Evolutionary conservation across 768 basidiomycete genomes (phyloP), one percentile per base, ranked within the genome.

Genomic region (Russula olivacea): DNA sequence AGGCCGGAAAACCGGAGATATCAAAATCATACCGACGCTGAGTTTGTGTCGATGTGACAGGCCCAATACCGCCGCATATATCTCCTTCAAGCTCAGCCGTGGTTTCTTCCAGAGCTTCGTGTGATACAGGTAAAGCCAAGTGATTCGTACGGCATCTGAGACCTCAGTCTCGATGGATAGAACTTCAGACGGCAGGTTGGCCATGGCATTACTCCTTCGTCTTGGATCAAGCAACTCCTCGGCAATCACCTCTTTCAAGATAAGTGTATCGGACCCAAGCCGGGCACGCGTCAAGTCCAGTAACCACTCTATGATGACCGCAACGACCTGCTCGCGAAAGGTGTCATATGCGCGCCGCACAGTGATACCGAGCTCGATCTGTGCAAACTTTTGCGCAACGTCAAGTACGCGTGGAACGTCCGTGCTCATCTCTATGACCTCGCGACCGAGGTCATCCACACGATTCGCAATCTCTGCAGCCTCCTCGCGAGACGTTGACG

Each of bases 341-440:
- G 89, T 90, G 69, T 96, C 93, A 69, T 87, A 86, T 7, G 91
- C 88, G 47, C 89, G 81, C 4, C 94, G 85, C 58, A 98, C 84
- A 4, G 91, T 94, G 43, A 97, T 90, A 15, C 89, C 93, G 2
- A 98, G 78, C 68, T 98, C 96, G 62, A 98, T 93, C 70, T 93
- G 88, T 7, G 85, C 77, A 64, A 98, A 85, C 57, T 82, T 79
- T 63, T 86, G 85, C 0, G 92, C 91, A 58, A 87, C 86, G 65
- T 91, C 89, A 25, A 95, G 80, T 40, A 96, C 78, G 32, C 76
- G 75, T 8, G 77, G 56, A 21, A 77, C 73, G 48, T 78, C 75
- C 11, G 79, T 75, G 68, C 86, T 85, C 77, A 86, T 88, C n/a
- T 89, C 86, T 58, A 98, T 81, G 52, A 93, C 84, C 56, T 87